phyloP scores from a whole-genome alignment of 192 early-diverging fungal genomes.

The Backusella luteola region DNA sequence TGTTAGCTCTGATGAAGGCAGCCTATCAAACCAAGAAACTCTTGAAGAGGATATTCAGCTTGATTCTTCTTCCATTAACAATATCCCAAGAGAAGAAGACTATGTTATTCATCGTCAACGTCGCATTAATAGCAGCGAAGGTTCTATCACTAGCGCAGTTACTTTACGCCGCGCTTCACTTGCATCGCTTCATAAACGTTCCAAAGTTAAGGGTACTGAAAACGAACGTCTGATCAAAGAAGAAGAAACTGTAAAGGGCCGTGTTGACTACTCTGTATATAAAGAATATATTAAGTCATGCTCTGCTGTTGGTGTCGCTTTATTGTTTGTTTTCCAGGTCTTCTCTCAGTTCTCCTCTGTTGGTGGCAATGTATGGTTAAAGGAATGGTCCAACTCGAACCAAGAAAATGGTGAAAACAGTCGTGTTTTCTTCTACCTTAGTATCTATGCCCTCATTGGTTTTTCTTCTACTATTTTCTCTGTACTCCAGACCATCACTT shows the following conservation, averaged over 20 bases:
- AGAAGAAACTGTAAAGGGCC: constrained; percentile 83
- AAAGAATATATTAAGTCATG: constrained; percentile 78
- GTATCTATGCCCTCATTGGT: constrained; percentile 81
- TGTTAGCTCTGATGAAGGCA: constrained; percentile 21
- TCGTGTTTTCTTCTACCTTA: constrained; percentile 60
- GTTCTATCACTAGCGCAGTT: constrained; percentile 28
- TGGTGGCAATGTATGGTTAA: constrained; percentile 67
- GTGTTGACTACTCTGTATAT: constrained; percentile 79
- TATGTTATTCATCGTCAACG: constrained; percentile 10
- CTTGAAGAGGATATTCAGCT: not conserved
- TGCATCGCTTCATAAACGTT: constrained; percentile 33
- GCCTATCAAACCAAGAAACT: constrained; percentile 18
- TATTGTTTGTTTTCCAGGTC: constrained; percentile 61
- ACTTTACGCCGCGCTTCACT: constrained; percentile 60
- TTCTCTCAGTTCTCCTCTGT: constrained; percentile 56
- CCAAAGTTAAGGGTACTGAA: constrained; percentile 10
- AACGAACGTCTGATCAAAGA: constrained; percentile 63
- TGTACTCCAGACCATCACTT: constrained; percentile 66
- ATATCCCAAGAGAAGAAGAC: constrained; percentile 29
- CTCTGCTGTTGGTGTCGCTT: constrained; percentile 48
- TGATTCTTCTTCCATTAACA: constrained; percentile 15
- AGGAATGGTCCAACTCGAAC: constrained; percentile 68
- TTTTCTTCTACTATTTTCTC: constrained; percentile 62
- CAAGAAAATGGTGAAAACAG: constrained; percentile 36
- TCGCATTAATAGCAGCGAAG: not conserved